A percentile compares a stretch with the other conserved stretches of the same genome.
Conservation (phyloP, 768 basidiomycete species). For the Tricholoma flavovirens region DNA sequence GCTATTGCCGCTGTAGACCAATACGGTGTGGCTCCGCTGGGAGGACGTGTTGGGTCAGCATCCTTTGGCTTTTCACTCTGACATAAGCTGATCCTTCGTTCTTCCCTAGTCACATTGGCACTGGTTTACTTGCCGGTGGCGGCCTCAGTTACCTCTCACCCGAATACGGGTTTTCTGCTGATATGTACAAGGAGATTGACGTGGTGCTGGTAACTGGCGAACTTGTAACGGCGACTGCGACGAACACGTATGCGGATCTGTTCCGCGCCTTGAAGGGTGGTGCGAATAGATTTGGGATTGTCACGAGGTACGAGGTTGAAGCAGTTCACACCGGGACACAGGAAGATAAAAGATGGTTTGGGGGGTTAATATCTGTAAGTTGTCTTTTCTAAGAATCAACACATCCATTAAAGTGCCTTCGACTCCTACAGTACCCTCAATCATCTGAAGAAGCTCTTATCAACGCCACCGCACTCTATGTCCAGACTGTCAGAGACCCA, state of each 20-base stretch:
- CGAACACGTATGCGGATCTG: slow-evolving; percentile 36
- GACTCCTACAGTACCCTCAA: slow-evolving; percentile 25
- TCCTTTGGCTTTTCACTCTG: no score
- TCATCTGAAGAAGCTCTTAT: slow-evolving; percentile 33
- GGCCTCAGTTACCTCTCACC: slow-evolving; percentile 36
- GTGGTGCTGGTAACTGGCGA: slow-evolving; percentile 37
- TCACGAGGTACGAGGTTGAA: slow-evolving; percentile 36
- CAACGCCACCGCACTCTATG: slow-evolving; percentile 31
- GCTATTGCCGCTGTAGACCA: slow-evolving; percentile 9
- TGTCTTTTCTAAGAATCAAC: neutral
- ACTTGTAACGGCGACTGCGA: slow-evolving; percentile 35
- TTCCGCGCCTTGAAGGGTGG: slow-evolving; percentile 42
- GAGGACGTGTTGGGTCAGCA: no score
- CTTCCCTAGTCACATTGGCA: no score
- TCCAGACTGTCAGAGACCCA: slow-evolving; percentile 30
- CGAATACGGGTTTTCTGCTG: slow-evolving; percentile 35
- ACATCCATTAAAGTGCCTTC: neutral
- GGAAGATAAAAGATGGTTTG: slow-evolving; percentile 32
- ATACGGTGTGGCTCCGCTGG: no score
- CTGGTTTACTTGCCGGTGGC: no score
- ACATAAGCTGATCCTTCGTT: no score
- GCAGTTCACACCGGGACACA: slow-evolving; percentile 34
- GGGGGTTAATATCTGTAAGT: slow-evolving; percentile 32
- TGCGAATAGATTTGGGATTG: slow-evolving; percentile 41
- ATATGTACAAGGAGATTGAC: slow-evolving; percentile 32